Percentiles rank a stretch among this genome's conserved stretches.
Evolutionary conservation across 2,329 filamentous ascomycete genomes (phyloP).

Genomic region (Madurella fahalii): DNA sequence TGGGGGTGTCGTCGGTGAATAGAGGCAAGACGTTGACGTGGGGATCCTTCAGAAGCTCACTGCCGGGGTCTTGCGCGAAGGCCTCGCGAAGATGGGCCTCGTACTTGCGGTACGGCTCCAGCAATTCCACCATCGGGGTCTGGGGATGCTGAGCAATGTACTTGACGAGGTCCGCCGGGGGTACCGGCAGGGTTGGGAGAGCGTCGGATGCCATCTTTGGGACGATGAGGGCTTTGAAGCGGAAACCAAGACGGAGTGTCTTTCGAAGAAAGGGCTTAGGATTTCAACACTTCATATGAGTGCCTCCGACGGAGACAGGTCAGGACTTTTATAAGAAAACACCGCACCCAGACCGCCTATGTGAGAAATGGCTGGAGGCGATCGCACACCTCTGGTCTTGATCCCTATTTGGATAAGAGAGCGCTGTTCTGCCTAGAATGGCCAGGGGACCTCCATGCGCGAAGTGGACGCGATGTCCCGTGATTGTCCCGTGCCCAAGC

Average conservation of each 20-base stretch:
- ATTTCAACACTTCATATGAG: too few relatives aligned
- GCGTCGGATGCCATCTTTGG: conserved; percentile 35
- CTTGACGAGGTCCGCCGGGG: conserved; percentile 41
- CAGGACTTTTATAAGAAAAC: too few relatives aligned
- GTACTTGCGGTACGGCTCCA: conserved; percentile 64
- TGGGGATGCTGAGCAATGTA: conserved; percentile 54
- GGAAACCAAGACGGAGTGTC: background rate
- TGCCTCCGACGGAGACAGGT: too few relatives aligned
- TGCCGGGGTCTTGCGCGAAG: conserved; percentile 64
- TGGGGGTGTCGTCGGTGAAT: conserved; percentile 53
- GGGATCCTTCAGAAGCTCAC: conserved; percentile 53
- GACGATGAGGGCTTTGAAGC: background rate
- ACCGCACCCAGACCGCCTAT: too few relatives aligned
- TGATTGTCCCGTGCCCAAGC: conserved; percentile 21
- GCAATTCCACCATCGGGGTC: conserved; percentile 52
- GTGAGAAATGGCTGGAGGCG: too few relatives aligned
- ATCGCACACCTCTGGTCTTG: too few relatives aligned
- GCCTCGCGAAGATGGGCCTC: conserved; percentile 63
- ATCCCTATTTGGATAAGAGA: background rate
- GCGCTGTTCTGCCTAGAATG: conserved; percentile 23
- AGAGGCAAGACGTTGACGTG: conserved; percentile 63
- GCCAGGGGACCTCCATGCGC: background rate
- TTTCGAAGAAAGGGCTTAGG: too few relatives aligned
- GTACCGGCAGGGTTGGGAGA: conserved; percentile 45
- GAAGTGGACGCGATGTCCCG: conserved; percentile 18